A percentile compares a stretch with the other conserved stretches of the same genome.
phyloP scores from a whole-genome alignment of 768 basidiomycete genomes.

The Suillus luteus region DNA sequence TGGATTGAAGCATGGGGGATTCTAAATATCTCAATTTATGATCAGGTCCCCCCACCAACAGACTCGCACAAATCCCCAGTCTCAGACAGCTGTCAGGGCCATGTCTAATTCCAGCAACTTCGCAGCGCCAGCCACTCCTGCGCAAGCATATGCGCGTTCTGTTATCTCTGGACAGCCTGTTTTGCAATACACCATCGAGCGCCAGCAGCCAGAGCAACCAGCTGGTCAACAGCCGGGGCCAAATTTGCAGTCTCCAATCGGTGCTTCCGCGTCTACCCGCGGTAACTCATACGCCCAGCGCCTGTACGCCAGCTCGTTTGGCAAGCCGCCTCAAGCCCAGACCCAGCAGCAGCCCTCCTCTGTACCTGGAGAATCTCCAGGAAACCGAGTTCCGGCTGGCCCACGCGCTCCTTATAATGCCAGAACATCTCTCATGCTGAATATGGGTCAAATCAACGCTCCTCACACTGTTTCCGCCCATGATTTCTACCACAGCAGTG shows the following conservation, averaged over 20 bases:
- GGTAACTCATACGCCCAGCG: slow-evolving; percentile 42
- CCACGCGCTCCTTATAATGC: neutral
- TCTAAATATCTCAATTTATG: neutral
- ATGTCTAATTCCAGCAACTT: neutral
- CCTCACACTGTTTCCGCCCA: slow-evolving; percentile 11
- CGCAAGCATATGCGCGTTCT: slow-evolving; percentile 24
- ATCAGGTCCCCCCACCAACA: neutral
- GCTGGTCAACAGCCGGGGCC: slow-evolving; percentile 5
- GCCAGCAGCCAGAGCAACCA: slow-evolving; percentile 16
- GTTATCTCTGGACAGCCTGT: slow-evolving; percentile 15
- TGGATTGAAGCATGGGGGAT: neutral
- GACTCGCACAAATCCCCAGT: neutral
- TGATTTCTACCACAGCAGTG: slow-evolving; percentile 23
- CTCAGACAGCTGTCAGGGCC: neutral
- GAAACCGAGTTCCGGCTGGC: neutral
- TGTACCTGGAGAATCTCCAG: slow-evolving; percentile 3
- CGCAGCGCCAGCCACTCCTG: slow-evolving; percentile 18
- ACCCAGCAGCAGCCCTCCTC: slow-evolving; percentile 2
- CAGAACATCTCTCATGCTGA: slow-evolving; percentile 5
- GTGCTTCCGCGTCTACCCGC: slow-evolving; percentile 14
- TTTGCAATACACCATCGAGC: slow-evolving; percentile 23
- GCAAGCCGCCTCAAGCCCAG: slow-evolving; percentile 18
- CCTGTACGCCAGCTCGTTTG: slow-evolving; percentile 44
- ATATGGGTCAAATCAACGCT: neutral
- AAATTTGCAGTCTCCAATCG: slow-evolving; percentile 3